These are phyloP conservation scores for Paecilomyces dactylethromorphus DNA, from an alignment of 2,329 filamentous ascomycete genomes.

Conservation along the genomic window DNA sequence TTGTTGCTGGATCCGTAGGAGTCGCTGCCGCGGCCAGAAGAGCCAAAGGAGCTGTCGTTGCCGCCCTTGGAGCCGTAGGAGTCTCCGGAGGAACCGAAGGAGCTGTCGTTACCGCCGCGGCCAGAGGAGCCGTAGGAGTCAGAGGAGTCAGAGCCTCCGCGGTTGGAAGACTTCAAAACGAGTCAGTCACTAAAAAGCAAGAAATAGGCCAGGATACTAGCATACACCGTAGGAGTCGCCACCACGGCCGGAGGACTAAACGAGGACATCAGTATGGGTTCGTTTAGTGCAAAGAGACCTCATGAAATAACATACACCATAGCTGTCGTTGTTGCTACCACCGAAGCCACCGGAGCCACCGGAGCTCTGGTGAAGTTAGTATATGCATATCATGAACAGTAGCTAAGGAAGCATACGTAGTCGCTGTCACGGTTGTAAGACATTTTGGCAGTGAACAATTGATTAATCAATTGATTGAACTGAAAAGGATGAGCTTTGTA, in stretches of 20 bases:
- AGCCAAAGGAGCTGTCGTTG: constrained; percentile 5
- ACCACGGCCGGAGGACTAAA: constrained; percentile 1
- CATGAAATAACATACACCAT: constrained; percentile 7
- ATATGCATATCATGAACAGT: constrained; percentile 4
- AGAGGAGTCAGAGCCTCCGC: constrained; percentile 2
- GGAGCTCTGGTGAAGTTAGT: constrained; percentile 8
- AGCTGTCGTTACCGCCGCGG: constrained; percentile 6
- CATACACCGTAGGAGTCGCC: constrained; percentile 6
- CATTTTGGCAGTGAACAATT: constrained; percentile 6
- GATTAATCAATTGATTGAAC: not conserved
- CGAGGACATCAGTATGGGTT: not conserved
- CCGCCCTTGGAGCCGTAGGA: constrained; percentile 8
- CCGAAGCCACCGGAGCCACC: constrained; percentile 13
- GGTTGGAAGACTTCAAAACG: not conserved
- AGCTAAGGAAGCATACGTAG: constrained; percentile 8
- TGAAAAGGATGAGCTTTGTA: not conserved
- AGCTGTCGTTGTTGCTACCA: constrained; percentile 10
- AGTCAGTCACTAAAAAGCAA: not conserved
- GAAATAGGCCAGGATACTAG: not conserved
- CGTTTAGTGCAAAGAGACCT: not conserved
- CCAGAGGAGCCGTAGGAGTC: constrained; percentile 7
- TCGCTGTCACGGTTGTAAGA: constrained; percentile 10
- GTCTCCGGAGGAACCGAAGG: constrained; percentile 1
- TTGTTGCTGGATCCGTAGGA: not conserved
- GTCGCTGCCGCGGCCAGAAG: constrained; percentile 1